Percentiles rank a stretch among this genome's conserved stretches.
Evolutionary conservation across 2,329 filamentous ascomycete genomes (phyloP).

Genomic region (Arthrobotrys sphaeroides): DNA sequence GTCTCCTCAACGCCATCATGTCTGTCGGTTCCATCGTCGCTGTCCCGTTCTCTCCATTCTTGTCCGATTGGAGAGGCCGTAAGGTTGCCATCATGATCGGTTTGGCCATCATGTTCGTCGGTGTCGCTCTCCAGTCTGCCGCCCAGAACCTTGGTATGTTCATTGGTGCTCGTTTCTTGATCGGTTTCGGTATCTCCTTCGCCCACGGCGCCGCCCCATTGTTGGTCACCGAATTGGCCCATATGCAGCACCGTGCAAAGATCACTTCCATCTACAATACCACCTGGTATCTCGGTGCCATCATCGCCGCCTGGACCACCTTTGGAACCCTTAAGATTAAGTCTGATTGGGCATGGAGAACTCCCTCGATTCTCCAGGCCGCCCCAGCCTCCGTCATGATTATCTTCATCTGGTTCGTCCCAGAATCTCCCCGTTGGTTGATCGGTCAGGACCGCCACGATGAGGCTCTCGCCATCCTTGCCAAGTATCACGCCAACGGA

Average conservation of each 20-base stretch:
- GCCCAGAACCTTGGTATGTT: constrained; percentile 63
- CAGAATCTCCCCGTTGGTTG: constrained; percentile 62
- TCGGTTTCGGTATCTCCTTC: constrained; percentile 62
- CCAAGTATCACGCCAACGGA: constrained; percentile 61
- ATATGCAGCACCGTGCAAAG: constrained; percentile 65
- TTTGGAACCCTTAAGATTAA: constrained; percentile 63
- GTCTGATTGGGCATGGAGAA: constrained; percentile 65
- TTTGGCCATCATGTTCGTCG: constrained; percentile 64
- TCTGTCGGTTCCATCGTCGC: constrained; percentile 65
- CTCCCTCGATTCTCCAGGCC: constrained; percentile 66
- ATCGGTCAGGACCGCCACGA: constrained; percentile 60
- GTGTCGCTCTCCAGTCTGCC: constrained; percentile 62
- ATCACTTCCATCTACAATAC: constrained; percentile 65
- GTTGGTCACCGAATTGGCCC: constrained; percentile 64
- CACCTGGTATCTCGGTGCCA: constrained; percentile 63
- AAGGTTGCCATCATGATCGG: constrained; percentile 65
- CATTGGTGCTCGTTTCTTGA: constrained; percentile 61
- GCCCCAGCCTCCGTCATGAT: constrained; percentile 64
- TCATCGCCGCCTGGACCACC: constrained; percentile 64
- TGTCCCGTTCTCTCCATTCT: constrained; percentile 65
- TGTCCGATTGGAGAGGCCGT: constrained; percentile 65
- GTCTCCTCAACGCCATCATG: constrained; percentile 65
- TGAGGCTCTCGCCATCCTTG: constrained; percentile 60
- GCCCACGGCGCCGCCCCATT: constrained; percentile 61
- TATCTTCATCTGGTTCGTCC: constrained; percentile 61